Conservation (phyloP, 805 yeast genomes). For the Schizosaccharomyces cryophilus region DNA sequence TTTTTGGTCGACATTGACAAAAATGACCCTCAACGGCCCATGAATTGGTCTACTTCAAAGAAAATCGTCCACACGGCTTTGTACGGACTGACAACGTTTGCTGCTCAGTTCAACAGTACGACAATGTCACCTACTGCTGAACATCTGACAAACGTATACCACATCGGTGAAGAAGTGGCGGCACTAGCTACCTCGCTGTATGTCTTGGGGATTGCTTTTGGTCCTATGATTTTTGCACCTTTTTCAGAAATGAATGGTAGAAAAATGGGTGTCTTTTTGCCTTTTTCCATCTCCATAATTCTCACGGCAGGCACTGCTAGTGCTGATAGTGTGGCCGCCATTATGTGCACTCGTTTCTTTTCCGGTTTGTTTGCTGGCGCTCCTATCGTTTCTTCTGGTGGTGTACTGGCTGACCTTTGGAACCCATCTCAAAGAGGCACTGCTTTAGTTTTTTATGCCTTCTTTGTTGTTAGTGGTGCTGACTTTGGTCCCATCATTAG, state of each 20-base stretch:
- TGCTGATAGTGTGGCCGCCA: neutral
- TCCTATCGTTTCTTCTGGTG: conserved; percentile 29
- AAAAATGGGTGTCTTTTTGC: neutral
- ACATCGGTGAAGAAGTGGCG: conserved; percentile 43
- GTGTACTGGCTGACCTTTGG: conserved; percentile 33
- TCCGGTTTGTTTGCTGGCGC: conserved; percentile 27
- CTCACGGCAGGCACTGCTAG: neutral
- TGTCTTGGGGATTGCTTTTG: conserved; percentile 65
- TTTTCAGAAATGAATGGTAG: conserved; percentile 28
- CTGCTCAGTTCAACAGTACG: conserved; percentile 60
- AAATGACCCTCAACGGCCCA: neutral
- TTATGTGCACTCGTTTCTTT: conserved; percentile 21
- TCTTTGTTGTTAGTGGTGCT: conserved; percentile 22
- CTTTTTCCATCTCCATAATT: conserved; percentile 17
- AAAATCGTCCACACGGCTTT: neutral
- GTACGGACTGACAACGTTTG: conserved; percentile 9
- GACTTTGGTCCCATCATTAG: conserved; percentile 25
- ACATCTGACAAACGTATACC: conserved; percentile 22
- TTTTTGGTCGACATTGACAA: neutral
- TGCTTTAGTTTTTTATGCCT: conserved; percentile 27
- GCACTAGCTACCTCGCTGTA: conserved; percentile 45
- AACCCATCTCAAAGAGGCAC: conserved; percentile 26
- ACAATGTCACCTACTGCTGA: conserved; percentile 41
- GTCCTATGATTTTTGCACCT: conserved; percentile 67
- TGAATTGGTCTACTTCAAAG: neutral